phyloP scores from a whole-genome alignment of 805 yeast species.

The Suhomyces vadensis region DNA sequence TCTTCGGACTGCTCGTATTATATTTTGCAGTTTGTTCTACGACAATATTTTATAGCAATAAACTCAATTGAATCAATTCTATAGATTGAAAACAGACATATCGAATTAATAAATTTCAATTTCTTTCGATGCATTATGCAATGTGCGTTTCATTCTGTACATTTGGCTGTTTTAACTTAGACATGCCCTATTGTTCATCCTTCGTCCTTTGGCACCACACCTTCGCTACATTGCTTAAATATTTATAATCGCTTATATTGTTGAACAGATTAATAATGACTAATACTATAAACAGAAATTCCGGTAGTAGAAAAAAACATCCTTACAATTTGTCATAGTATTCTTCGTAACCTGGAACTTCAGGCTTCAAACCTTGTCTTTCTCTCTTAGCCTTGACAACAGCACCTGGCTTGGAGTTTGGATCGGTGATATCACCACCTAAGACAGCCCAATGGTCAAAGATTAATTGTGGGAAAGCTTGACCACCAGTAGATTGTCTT shows the following conservation, averaged over 20 bases:
- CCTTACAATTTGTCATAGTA: conserved; percentile 88
- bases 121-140: too few species aligned
- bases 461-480: conserved; percentile 99
- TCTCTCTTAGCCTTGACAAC: conserved; percentile 69
- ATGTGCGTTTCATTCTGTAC: too few species aligned
- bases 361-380: conserved; percentile 96
- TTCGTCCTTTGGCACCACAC: too few species aligned
- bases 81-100: too few species aligned
- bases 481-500: conserved; percentile 99
- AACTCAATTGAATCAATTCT: too few species aligned
- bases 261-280: conserved; percentile 9
- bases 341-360: conserved; percentile 99
- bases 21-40: too few species aligned
- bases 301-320: background rate
- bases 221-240: background rate
- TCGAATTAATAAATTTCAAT: too few species aligned
- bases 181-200: too few species aligned
- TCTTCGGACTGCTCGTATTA: too few species aligned
- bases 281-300: conserved; percentile 14
- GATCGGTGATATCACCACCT: conserved; percentile 91
- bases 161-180: too few species aligned
- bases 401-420: conserved; percentile 65
- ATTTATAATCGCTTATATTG: conserved; percentile 2
- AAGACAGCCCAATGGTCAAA: conserved; percentile 97
- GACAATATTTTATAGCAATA: too few species aligned